These are phyloP conservation scores for Xylogone sp. DNA, from an alignment of 2,329 filamentous ascomycete genomes.

Conservation along the genomic window DNA sequence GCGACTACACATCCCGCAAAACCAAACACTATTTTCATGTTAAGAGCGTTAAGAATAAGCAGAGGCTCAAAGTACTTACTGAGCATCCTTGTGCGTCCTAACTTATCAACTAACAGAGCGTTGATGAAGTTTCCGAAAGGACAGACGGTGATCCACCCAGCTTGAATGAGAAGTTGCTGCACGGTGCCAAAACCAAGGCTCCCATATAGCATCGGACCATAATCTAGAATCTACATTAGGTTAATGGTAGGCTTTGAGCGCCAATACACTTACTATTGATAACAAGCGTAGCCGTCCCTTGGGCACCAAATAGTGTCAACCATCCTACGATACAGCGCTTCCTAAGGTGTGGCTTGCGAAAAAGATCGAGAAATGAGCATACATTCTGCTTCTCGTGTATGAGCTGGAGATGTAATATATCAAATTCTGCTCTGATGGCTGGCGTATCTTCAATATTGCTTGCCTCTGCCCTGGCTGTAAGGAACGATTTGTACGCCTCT, in stretches of 20 bases:
- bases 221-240: background rate
- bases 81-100: background rate
- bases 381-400: background rate
- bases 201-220: background rate
- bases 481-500: background rate
- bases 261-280: conserved; percentile 1
- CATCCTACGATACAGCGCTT: background rate
- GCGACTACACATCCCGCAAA: conserved; percentile 14
- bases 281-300: conserved; percentile 1
- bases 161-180: background rate
- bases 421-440: background rate
- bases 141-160: background rate
- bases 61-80: background rate
- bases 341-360: background rate
- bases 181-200: background rate
- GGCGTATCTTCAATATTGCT: background rate
- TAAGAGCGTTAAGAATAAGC: background rate
- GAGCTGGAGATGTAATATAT: background rate
- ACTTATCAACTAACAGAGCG: background rate
- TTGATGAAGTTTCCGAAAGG: background rate
- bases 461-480: background rate
- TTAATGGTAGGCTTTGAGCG: too few species aligned
- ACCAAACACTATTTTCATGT: conserved; percentile 3
- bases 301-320: background rate
- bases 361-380: background rate